phyloP scores from a whole-genome alignment of 2,329 filamentous ascomycete genomes.

The Beauveria australis region DNA sequence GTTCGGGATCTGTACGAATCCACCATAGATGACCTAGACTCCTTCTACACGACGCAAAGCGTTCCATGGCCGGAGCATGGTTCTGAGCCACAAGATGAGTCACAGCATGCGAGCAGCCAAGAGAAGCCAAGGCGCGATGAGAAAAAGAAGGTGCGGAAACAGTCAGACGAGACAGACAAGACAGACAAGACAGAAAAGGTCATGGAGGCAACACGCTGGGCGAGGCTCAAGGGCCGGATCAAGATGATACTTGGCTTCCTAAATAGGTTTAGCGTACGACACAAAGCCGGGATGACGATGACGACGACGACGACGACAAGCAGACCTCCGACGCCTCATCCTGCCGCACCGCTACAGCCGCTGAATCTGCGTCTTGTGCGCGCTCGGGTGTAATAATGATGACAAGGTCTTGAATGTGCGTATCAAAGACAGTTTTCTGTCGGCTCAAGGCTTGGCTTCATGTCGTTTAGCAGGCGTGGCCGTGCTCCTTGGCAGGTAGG shows the following conservation, averaged over 20 bases:
- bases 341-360: neutral
- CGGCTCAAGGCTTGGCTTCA: too few species aligned
- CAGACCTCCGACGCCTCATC: neutral
- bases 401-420: too few species aligned
- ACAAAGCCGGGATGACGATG: neutral
- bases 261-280: constrained; percentile 4
- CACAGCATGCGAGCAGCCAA: neutral
- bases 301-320: neutral
- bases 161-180: neutral
- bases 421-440: too few species aligned
- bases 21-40: neutral
- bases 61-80: too few species aligned
- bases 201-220: neutral
- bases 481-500: too few species aligned
- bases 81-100: neutral
- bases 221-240: neutral
- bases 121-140: too few species aligned
- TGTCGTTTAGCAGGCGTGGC: too few species aligned
- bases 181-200: too few species aligned
- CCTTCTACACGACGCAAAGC: neutral
- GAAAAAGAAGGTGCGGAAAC: neutral
- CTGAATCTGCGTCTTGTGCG: neutral
- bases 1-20: neutral
- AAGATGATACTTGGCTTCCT: constrained; percentile 11
- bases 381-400: too few species aligned